Evolutionary conservation across 305 asterid genomes (phyloP).

Genomic region (Salvia sclarea): DNA sequence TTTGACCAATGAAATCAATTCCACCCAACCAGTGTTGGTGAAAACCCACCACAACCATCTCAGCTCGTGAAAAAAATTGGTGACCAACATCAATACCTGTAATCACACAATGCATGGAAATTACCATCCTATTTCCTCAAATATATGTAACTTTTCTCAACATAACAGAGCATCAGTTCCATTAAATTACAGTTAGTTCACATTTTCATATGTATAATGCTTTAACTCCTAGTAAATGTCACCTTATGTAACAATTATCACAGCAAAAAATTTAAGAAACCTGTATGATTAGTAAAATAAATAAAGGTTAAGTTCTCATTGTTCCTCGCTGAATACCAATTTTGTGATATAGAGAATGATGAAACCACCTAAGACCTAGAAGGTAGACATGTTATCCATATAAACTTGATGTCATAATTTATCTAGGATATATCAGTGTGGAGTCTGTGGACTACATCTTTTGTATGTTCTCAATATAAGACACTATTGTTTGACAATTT

Average conservation of each 20-base stretch:
- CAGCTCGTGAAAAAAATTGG: slow-evolving; percentile 86
- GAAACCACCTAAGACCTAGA: not conserved
- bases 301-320: not conserved
- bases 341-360: not conserved
- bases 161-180: not conserved
- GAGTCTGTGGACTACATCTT: not conserved
- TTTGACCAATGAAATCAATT: slow-evolving; percentile 67
- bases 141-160: not conserved
- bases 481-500: not conserved
- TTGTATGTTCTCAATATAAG: not conserved
- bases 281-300: not conserved
- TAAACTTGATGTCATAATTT: not conserved
- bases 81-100: slow-evolving; percentile 93
- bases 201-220: not conserved
- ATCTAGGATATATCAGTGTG: not conserved
- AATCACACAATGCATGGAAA: slow-evolving; percentile 25
- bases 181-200: not conserved
- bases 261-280: not conserved
- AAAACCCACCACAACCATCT: slow-evolving; percentile 82
- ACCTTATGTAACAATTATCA: not conserved
- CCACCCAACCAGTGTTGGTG: slow-evolving; percentile 91
- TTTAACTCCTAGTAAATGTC: not conserved
- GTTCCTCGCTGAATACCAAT: not conserved
- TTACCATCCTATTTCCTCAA: not conserved
- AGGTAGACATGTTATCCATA: not conserved